Base-by-base conservation (phyloP, 768 basidiomycete species). In the Rhodotorula kratochvilovae region DNA sequence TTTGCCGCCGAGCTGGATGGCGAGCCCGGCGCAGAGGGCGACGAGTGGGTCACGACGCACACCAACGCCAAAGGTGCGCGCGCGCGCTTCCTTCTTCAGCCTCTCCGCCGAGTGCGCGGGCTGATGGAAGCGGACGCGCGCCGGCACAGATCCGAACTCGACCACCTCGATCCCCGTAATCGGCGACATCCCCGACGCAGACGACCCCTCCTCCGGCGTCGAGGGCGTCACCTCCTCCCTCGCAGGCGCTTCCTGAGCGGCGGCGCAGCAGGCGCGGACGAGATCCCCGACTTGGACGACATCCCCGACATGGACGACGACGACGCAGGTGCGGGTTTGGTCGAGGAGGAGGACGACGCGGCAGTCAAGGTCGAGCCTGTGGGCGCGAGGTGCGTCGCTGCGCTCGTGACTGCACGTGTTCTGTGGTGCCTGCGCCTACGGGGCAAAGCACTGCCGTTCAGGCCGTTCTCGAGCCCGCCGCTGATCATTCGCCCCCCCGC, bases 41-140 rank as follows among this genome's bases (percentile, higher is more conserved):
- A 96, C 70, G 95, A 98, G 76, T 99, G 96, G 96, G 96, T 99
- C 29, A 92, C 97, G 80, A 99, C 96, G 19, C 96, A 99, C 79
- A 89, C 93, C 0, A 90, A 90, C 7, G 64, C 86, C 90, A 71
- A 75, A 79, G 82, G 69, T 71, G 75, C 45, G 48, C 67, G 21
- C 25, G 27, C 46, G 55, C 31, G 2, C 36, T 57, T 39, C 3
- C 33, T 31, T 1, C 19, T 36, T 39, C 15, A 19, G 5, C 36
- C 33, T 46, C n/a, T n/a, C n/a, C n/a, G n/a, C n/a, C n/a, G n/a
- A n/a, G n/a, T n/a, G n/a, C n/a, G n/a, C n/a, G n/a, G n/a, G n/a
- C n/a, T n/a, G n/a, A n/a, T n/a, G n/a, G n/a, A n/a, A n/a, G n/a
- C n/a, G n/a, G n/a, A n/a, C n/a, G n/a, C n/a, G n/a, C 1, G 11